A percentile compares a stretch with the other conserved stretches of the same genome.
Conservation (phyloP, 1,284 basidiomycete species). For the Apiotrichum akiyoshidainum region DNA sequence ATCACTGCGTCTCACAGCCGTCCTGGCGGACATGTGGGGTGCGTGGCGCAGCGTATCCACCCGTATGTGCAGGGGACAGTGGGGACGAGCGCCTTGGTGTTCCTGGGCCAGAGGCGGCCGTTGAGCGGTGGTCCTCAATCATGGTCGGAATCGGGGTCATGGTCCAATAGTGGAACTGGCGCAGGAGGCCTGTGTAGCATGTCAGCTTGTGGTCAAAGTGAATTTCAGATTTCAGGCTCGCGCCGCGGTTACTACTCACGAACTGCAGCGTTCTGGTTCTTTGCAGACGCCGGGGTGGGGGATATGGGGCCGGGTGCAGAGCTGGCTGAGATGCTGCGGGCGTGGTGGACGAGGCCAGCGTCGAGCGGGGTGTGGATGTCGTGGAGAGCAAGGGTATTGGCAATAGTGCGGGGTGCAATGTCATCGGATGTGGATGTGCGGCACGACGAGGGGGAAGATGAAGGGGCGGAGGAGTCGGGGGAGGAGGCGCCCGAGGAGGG, state of each 20-base stretch:
- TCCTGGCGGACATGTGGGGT: no score
- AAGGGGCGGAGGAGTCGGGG: neutral
- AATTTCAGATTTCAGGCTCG: neutral
- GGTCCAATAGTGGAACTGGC: neutral
- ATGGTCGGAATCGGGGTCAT: neutral
- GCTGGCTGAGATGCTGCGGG: neutral
- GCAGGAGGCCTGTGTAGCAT: neutral
- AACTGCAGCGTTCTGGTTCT: neutral
- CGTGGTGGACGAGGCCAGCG: no score
- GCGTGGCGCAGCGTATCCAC: no score
- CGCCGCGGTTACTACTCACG: neutral
- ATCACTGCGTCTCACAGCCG: no score
- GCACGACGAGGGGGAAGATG: neutral
- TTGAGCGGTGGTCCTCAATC: neutral
- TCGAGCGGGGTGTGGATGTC: no score
- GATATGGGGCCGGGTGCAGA: neutral
- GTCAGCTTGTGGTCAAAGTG: neutral
- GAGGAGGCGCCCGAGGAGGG: neutral
- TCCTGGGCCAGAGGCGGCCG: neutral
- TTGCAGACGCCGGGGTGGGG: neutral
- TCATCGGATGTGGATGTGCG: neutral
- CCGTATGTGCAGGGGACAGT: no score
- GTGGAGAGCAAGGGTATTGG: neutral
- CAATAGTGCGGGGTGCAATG: neutral
- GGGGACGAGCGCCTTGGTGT: no score